Conservation (phyloP, 2,329 filamentous ascomycete genomes). For the Hypoxylon sp. region DNA sequence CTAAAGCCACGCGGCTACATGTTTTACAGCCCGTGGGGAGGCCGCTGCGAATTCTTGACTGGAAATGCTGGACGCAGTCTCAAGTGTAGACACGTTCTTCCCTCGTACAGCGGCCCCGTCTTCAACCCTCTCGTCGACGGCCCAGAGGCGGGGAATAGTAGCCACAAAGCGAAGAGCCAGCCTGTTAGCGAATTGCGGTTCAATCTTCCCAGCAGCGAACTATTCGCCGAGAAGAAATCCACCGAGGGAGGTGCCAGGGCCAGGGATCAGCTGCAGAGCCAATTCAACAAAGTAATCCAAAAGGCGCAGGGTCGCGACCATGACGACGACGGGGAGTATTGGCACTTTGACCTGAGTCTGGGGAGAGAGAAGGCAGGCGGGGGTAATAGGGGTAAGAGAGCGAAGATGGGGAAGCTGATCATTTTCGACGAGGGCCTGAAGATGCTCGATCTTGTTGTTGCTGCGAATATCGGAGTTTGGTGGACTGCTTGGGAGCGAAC, state of each 20-base stretch:
- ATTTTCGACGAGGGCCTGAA: constrained; percentile 91
- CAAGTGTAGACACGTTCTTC: constrained; percentile 80
- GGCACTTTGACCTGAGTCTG: constrained; percentile 77
- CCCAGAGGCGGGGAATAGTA: constrained; percentile 54
- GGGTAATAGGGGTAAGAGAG: constrained; percentile 85
- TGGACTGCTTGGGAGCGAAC: constrained; percentile 86
- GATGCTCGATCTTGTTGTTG: constrained; percentile 94
- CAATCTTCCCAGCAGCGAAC: constrained; percentile 78
- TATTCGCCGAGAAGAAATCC: constrained; percentile 59
- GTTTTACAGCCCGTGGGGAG: constrained; percentile 89
- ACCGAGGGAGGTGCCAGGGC: constrained; percentile 56
- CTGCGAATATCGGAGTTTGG: constrained; percentile 93
- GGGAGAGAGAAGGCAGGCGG: constrained; percentile 89
- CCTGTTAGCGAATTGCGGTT: constrained; percentile 88
- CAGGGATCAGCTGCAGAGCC: constrained; percentile 59
- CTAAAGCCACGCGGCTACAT: constrained; percentile 77
- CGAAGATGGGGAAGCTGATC: constrained; percentile 94
- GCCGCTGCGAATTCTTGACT: constrained; percentile 87
- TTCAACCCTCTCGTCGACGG: constrained; percentile 63
- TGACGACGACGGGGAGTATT: constrained; percentile 60
- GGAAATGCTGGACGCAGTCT: constrained; percentile 81
- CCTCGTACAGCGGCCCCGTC: constrained; percentile 57
- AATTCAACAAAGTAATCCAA: constrained; percentile 50
- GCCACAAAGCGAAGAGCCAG: constrained; percentile 50
- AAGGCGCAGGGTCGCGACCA: constrained; percentile 54